A percentile compares a stretch with the other conserved stretches of the same genome.
phyloP scores from a whole-genome alignment of 495 filamentous ascomycete genomes.

The Gamarada debralockiae region DNA sequence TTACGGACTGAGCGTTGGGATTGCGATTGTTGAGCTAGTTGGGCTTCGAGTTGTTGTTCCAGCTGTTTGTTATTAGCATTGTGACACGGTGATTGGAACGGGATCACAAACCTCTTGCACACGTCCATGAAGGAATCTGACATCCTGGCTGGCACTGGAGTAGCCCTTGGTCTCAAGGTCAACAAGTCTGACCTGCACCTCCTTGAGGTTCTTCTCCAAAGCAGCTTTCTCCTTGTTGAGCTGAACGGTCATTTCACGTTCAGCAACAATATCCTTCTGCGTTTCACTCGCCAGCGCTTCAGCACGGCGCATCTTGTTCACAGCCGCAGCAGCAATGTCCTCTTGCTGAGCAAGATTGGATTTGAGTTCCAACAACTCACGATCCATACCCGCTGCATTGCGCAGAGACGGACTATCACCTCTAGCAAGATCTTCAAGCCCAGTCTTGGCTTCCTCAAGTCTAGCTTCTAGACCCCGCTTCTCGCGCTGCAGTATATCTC shows the following conservation, averaged over 20 bases:
- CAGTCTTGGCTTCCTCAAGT: constrained; percentile 82
- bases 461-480: constrained; percentile 86
- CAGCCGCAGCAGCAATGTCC: constrained; percentile 86
- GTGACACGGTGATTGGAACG: not conserved
- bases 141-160: constrained; percentile 87
- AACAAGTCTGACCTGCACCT: constrained; percentile 83
- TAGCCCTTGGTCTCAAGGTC: constrained; percentile 97
- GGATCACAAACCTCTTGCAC: constrained; percentile 74
- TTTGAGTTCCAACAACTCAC: constrained; percentile 87
- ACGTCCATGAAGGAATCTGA: constrained; percentile 89
- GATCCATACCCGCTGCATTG: constrained; percentile 86
- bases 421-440: constrained; percentile 85
- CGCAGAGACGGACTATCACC: constrained; percentile 87
- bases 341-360: constrained; percentile 87
- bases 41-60: constrained; percentile 83
- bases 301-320: constrained; percentile 97
- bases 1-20: constrained; percentile 86
- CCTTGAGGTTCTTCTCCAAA: constrained; percentile 87
- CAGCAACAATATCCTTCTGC: constrained; percentile 90
- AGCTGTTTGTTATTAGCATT: constrained; percentile 51
- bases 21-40: constrained; percentile 70
- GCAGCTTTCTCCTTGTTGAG: constrained; percentile 90
- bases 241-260: constrained; percentile 77
- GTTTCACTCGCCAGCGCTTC: constrained; percentile 85
- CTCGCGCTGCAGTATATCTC: constrained; percentile 80